Conservation (phyloP, 345 rosid genomes). For the Populus simonii region DNA sequence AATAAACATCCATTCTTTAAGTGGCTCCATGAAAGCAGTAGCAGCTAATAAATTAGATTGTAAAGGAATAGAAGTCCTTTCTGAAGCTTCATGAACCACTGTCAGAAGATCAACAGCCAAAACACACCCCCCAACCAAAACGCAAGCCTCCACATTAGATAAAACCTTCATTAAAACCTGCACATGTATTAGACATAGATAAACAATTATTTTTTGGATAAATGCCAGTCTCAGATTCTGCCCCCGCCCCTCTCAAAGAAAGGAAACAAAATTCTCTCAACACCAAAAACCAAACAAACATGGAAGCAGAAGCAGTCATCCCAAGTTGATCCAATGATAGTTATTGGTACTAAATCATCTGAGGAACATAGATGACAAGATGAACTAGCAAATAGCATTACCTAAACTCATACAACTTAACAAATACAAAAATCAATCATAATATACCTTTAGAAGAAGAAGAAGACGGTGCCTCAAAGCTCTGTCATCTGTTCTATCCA, state of each 20-base stretch:
- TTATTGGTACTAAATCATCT: too few relatives aligned
- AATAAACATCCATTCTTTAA: slow-evolving; percentile 93
- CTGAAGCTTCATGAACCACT: slow-evolving; percentile 92
- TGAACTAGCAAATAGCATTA: neutral
- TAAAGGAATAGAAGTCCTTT: slow-evolving; percentile 92
- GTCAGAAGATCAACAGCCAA: slow-evolving; percentile 97
- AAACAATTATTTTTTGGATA: neutral
- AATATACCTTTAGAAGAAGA: slow-evolving; percentile 79
- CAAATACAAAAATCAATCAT: neutral
- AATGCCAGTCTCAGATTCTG: too few relatives aligned
- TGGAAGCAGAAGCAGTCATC: too few relatives aligned
- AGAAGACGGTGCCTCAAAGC: slow-evolving; percentile 96
- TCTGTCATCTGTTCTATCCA: slow-evolving; percentile 95
- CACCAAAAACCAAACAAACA: too few relatives aligned
- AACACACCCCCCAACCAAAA: slow-evolving; percentile 96
- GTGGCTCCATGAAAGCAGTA: slow-evolving; percentile 98
- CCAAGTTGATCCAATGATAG: too few relatives aligned
- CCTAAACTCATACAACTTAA: slow-evolving; percentile 9
- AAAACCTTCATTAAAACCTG: slow-evolving; percentile 93
- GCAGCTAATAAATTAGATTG: slow-evolving; percentile 98
- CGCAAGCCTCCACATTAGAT: slow-evolving; percentile 88
- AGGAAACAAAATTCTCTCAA: too few relatives aligned
- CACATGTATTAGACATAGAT: slow-evolving; percentile 5
- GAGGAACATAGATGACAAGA: neutral
- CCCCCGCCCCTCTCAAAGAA: too few relatives aligned